A percentile compares a stretch with the other conserved stretches of the same genome.
Conservation (phyloP, 2,329 filamentous ascomycete genomes). For the Emergomyces orientalis region DNA sequence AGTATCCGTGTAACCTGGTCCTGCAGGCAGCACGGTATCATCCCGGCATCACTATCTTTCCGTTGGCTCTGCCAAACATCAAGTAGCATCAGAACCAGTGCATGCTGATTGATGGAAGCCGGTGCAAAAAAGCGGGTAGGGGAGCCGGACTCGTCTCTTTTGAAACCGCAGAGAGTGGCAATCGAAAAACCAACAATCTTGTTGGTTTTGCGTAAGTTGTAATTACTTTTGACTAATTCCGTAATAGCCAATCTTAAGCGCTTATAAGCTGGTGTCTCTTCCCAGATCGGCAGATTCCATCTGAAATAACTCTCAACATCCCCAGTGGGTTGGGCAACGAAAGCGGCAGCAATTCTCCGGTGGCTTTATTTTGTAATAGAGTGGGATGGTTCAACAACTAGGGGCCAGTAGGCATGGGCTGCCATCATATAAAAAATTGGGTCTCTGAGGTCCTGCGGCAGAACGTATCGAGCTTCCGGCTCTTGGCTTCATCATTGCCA, state of each 20-base stretch:
- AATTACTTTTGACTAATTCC: background rate
- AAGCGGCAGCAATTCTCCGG: conserved; percentile 4
- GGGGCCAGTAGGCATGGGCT: too few species aligned
- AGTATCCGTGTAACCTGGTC: conserved; percentile 22
- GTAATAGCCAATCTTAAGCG: conserved; percentile 5
- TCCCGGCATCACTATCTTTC: background rate
- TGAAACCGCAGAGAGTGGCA: background rate
- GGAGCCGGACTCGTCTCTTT: background rate
- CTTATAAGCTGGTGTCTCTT: conserved; percentile 8
- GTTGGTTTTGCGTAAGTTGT: background rate
- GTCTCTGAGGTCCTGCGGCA: background rate
- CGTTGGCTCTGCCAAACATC: conserved; percentile 12
- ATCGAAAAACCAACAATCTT: conserved; percentile 14
- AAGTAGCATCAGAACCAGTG: conserved; percentile 19
- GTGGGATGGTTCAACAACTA: background rate
- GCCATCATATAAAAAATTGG: too few species aligned
- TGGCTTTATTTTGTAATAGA: background rate
- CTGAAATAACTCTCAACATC: background rate
- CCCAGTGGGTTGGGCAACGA: background rate
- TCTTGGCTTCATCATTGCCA: too few species aligned
- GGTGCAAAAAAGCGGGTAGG: background rate
- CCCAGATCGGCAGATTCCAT: conserved; percentile 3
- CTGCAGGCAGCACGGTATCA: conserved; percentile 20
- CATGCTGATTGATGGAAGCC: conserved; percentile 18
- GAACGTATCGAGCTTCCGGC: accelerated